phyloP scores from a whole-genome alignment of 148 eudicot species.

The Cornus suecica region DNA sequence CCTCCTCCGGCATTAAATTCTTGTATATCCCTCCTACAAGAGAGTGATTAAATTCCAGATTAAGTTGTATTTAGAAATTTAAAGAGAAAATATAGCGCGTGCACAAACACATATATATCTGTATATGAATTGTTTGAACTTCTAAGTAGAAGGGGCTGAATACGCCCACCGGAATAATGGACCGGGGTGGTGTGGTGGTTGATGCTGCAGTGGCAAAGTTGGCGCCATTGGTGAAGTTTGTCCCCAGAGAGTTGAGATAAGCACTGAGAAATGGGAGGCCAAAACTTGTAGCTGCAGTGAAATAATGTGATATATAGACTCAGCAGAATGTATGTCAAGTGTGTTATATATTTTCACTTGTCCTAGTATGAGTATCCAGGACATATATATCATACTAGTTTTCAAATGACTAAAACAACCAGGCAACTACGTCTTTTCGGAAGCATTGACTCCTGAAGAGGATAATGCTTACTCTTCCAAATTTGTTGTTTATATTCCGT shows the following conservation, averaged over 20 bases:
- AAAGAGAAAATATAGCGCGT: not conserved
- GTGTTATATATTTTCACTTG: no score
- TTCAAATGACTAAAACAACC: no score
- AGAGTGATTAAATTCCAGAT: not conserved
- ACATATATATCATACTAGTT: no score
- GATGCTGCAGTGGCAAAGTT: slow-evolving; percentile 11
- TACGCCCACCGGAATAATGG: not conserved
- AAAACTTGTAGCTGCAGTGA: slow-evolving; percentile 6
- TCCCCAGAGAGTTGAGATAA: slow-evolving; percentile 11
- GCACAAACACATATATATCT: no score
- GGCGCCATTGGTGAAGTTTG: slow-evolving; percentile 12
- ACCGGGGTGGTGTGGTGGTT: not conserved
- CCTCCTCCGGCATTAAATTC: slow-evolving; percentile 31
- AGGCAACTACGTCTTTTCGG: no score
- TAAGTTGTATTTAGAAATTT: no score
- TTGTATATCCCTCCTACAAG: slow-evolving; percentile 29
- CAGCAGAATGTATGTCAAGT: no score
- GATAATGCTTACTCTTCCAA: not conserved
- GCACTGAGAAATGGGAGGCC: slow-evolving; percentile 6
- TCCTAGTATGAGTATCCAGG: no score
- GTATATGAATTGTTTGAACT: slow-evolving; percentile 8
- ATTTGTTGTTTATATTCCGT: no score
- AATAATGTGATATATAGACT: no score
- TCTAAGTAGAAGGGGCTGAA: slow-evolving; percentile 3
- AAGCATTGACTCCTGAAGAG: slow-evolving; percentile 85